Base-by-base conservation (phyloP, 78 protist genomes). In the Dictyostelium intermedium region DNA sequence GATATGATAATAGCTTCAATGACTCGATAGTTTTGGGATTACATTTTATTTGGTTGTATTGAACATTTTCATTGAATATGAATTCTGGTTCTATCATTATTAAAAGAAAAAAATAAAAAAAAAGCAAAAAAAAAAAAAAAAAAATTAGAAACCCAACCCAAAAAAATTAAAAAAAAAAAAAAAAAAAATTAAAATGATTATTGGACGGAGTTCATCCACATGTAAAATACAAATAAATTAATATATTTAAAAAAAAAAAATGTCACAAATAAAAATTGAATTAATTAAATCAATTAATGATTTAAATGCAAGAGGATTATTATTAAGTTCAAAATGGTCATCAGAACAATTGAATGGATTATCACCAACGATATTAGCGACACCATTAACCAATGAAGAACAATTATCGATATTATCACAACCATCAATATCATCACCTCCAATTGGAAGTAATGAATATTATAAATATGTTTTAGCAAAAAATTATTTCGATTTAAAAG, bases 401-500 rank as follows among this genome's bases (percentile, higher is more conserved):
- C 16, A 37, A 14, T 37, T 16, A 39, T 7, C 72, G 14, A 60
- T 30, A 18, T 1, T 25, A 63, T 50, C 82, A 32, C 18, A 50
- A 25, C 14, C 53, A 20, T 25, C 87, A 27, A 66, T 11, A 25
- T 45, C 92, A n/a, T 16, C 69, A 25, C 83, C 84, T 13, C 74
- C 47, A 14, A 25, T 77, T 6, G 92, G 94, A 27, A 41, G 80
- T 11, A 43, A 69, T 6, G 87, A 89, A 16, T 85, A 89, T n/a
- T n/a, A 35, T 13, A 80, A 89, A 60, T 80, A 81, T 63, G 23
- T 78, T 8, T 39, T 92, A 60, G 96, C 96, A 61, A 83, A 92
- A 81, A 78, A 50, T 32, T 92, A 84, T 61, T 92, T 92, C 76
- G 91, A 92, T 76, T 41, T 92, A 9, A 92, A 86, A 61, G 96